Base-by-base conservation (phyloP, 2,329 filamentous ascomycete species). In the Colletotrichum spinosum region DNA sequence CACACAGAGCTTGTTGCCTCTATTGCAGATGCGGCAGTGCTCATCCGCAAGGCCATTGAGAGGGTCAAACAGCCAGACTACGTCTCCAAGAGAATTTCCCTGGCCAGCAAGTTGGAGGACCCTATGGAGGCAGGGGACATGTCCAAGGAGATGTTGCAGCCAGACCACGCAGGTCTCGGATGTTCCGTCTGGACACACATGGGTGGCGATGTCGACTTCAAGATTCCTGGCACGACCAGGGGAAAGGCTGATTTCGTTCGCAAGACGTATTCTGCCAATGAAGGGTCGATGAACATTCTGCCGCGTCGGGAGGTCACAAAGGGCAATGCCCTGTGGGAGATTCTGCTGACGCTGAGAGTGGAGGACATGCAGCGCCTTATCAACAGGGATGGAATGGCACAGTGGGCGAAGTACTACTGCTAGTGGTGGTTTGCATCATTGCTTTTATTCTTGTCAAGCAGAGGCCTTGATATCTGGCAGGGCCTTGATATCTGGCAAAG, bases 181-280 rank as follows among this genome's bases (percentile, higher is more conserved):
- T 67, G 64, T 46, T 58, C 49, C 3, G 64, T 67, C 17, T 67
- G 64, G 64, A 17, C 37, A 6, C 54, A 67, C 38, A 65, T 67
- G 64, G 64, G 64, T 8, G 64, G 60, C 17, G 64, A 67, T 4
- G 38, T 67, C 6, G 60, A 67, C 60, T 67, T 67, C 12, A 11
- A 38, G 0, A 67, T 67, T n/a, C 60, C 64, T 2, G 64, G 64
- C 0, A 67, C 25, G 4, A 25, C 64, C 2, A 12, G 15, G 1
- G 64, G 64, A 0, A 49, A n/a, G 17, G 49, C 64, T 2, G 60
- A 65, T 10, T 55, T 37, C 3, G 37, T 67, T 6, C 64, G 64
- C 39, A 65, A 67, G 55, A 67, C 64, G 34, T 67, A 46, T 41
- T 67, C 64, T n/a, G 54, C 60, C 6, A 65, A 64, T 17, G 64